Conservation (phyloP, 768 basidiomycete species). For the Lactarius psammicola region DNA sequence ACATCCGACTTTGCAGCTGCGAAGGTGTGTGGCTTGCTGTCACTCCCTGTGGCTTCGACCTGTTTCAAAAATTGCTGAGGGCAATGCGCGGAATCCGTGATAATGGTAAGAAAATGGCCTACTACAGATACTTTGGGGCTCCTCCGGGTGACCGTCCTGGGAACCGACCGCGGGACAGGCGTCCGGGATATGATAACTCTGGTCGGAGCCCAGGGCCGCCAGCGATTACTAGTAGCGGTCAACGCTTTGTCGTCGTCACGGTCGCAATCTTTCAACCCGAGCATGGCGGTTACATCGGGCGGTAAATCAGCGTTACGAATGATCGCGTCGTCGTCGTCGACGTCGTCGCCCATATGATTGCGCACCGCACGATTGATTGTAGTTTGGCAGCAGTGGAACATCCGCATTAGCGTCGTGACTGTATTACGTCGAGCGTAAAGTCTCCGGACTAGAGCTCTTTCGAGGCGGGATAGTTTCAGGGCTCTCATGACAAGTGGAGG, state of each 20-base stretch:
- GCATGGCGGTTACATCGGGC: background rate
- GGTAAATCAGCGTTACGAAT: background rate
- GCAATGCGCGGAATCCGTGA: background rate
- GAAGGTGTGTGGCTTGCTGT: background rate
- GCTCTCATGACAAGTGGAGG: background rate
- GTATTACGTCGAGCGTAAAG: background rate
- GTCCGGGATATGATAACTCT: background rate
- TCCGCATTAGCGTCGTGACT: background rate
- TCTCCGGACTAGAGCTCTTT: background rate
- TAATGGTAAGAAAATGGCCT: background rate
- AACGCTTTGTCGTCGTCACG: background rate
- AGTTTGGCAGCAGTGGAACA: constrained; percentile 2
- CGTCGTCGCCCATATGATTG: background rate
- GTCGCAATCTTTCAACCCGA: background rate
- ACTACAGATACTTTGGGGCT: background rate
- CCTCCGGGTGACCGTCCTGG: background rate
- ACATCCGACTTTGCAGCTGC: background rate
- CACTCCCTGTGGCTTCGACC: background rate
- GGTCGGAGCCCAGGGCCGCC: background rate
- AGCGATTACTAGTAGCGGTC: background rate
- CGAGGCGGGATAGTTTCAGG: constrained; percentile 2
- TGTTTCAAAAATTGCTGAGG: background rate
- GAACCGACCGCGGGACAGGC: background rate
- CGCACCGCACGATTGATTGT: background rate
- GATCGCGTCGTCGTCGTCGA: constrained; percentile 1